phyloP scores from a whole-genome alignment of 768 basidiomycete species.

The Podaxis sp. region DNA sequence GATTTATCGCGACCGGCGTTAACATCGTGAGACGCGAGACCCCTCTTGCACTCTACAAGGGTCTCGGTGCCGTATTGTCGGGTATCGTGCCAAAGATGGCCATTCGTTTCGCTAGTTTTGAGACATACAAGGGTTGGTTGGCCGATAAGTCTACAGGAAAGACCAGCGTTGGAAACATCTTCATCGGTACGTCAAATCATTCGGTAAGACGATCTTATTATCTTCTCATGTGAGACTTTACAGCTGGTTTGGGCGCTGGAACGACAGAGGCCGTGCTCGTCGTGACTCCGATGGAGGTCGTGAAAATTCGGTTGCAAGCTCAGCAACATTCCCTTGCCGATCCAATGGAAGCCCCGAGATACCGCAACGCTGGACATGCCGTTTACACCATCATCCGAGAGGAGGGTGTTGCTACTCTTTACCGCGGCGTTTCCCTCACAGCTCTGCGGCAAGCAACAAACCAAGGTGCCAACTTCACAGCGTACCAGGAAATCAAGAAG shows the following conservation, averaged over 20 bases:
- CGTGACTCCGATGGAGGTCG: constrained; percentile 98
- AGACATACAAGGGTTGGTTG: constrained; percentile 86
- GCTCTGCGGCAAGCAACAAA: constrained; percentile 97
- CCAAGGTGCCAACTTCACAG: constrained; percentile 98
- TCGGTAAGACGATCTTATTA: neutral
- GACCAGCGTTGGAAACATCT: constrained; percentile 77
- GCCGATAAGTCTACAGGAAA: constrained; percentile 76
- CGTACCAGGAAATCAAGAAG: constrained; percentile 95
- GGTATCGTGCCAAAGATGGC: constrained; percentile 99
- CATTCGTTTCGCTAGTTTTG: constrained; percentile 97
- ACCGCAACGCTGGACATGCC: constrained; percentile 96
- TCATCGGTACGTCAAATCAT: constrained; percentile 63
- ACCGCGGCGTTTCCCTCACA: constrained; percentile 91
- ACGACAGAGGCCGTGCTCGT: constrained; percentile 93
- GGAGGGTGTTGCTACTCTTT: constrained; percentile 82
- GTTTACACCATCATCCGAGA: constrained; percentile 93
- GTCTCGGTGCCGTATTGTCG: constrained; percentile 91
- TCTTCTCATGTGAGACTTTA: neutral
- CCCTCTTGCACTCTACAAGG: constrained; percentile 95
- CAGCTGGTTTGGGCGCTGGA: constrained; percentile 93
- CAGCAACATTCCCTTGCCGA: constrained; percentile 97
- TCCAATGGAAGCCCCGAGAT: constrained; percentile 89
- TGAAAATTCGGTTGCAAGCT: constrained; percentile 97
- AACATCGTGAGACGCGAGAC: constrained; percentile 91
- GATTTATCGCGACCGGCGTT: constrained; percentile 87